A percentile compares a stretch with the other conserved stretches of the same genome.
Evolutionary conservation across 768 basidiomycete genomes (phyloP).

Genomic region (Boletus sp.): DNA sequence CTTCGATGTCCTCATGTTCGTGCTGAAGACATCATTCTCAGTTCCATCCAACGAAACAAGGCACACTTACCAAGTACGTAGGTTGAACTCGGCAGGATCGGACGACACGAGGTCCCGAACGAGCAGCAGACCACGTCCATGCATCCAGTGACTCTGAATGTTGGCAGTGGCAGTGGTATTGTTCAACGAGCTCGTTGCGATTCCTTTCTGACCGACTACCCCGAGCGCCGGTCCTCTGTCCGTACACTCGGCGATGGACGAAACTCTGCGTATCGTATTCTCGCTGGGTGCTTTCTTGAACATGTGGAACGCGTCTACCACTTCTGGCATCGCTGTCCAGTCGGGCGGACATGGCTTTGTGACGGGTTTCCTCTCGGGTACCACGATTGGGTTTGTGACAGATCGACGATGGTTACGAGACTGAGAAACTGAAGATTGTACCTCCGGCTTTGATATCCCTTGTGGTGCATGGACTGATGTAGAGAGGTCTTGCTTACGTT

Average conservation of each 20-base stretch:
- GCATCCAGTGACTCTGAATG: conserved; percentile 5
- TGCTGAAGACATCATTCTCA: conserved; percentile 2
- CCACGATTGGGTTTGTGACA: neutral
- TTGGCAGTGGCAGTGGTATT: conserved; percentile 5
- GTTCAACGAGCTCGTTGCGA: conserved; percentile 15
- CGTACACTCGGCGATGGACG: conserved; percentile 2
- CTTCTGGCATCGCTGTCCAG: conserved; percentile 20
- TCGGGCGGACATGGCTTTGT: conserved; percentile 2
- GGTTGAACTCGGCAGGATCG: conserved; percentile 15
- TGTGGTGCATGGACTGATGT: conserved; percentile 15
- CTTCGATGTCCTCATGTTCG: neutral
- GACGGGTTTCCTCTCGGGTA: neutral
- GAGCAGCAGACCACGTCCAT: conserved; percentile 5
- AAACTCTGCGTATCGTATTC: conserved; percentile 5
- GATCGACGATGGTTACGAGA: neutral
- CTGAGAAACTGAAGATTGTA: neutral
- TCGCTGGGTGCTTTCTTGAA: conserved; percentile 7
- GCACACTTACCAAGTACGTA: conserved; percentile 11
- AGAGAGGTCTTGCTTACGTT: neutral
- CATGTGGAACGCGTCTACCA: conserved; percentile 12
- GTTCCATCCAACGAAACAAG: neutral
- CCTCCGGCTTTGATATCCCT: neutral
- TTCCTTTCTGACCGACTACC: conserved; percentile 15
- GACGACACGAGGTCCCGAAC: conserved; percentile 15
- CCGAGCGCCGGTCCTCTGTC: conserved; percentile 1